Percentiles rank a stretch among this genome's conserved stretches.
These are phyloP conservation scores for Takashimella koratensis DNA, from an alignment of 1,284 basidiomycete species.

Conservation along the genomic window DNA sequence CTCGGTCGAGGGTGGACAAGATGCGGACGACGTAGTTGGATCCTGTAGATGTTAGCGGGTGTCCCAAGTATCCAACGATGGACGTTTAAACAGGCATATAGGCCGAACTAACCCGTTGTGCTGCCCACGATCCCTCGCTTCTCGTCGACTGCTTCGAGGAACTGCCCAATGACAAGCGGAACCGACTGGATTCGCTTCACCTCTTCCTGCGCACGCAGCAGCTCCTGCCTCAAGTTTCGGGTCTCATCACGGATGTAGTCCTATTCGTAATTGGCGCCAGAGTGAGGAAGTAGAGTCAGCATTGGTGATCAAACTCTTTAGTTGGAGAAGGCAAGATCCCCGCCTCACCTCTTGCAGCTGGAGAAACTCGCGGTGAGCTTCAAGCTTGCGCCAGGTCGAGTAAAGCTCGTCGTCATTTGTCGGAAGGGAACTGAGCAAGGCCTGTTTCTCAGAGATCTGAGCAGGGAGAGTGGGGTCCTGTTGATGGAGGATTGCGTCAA, in stretches of 20 bases:
- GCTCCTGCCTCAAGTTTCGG: slow-evolving; percentile 93
- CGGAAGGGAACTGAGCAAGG: slow-evolving; percentile 74
- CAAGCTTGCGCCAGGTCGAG: slow-evolving; percentile 90
- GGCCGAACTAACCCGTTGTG: slow-evolving; percentile 77
- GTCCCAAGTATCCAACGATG: no score
- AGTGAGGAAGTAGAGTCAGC: no score
- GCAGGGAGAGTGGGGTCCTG: slow-evolving; percentile 89
- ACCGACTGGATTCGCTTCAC: slow-evolving; percentile 99
- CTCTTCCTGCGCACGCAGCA: slow-evolving; percentile 97
- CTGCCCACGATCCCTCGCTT: slow-evolving; percentile 96
- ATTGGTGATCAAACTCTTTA: no score
- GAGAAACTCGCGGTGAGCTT: slow-evolving; percentile 87
- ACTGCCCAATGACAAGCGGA: slow-evolving; percentile 99
- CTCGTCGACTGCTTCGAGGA: slow-evolving; percentile 98
- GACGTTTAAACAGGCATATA: no score
- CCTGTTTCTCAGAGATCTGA: slow-evolving; percentile 81
- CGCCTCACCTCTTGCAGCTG: slow-evolving; percentile 77
- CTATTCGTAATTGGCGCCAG: no score
- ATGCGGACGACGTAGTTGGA: slow-evolving; percentile 99
- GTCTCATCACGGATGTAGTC: slow-evolving; percentile 99
- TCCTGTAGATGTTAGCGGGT: slow-evolving; percentile 47
- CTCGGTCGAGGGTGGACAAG: slow-evolving; percentile 92
- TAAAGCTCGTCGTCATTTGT: slow-evolving; percentile 82
- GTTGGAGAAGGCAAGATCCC: neutral
- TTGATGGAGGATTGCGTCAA: slow-evolving; percentile 2